Conservation (phyloP, 2,329 filamentous ascomycete species). For the Endoconidiophora polonica region DNA sequence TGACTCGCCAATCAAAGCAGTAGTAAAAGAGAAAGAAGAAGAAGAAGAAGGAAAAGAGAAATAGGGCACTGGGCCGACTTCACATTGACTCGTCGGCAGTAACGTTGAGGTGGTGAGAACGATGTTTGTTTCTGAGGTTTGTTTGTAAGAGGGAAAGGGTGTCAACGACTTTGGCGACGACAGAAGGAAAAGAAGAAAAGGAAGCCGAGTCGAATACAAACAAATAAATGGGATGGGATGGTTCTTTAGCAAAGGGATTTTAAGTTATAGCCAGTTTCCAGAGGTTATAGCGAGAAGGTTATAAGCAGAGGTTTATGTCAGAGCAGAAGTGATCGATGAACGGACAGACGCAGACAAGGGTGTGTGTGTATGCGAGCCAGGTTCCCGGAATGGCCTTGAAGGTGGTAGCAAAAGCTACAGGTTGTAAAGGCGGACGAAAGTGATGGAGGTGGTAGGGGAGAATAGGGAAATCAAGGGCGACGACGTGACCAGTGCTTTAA, state of each 20-base stretch:
- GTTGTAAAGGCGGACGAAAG: no score
- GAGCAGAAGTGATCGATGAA: neutral
- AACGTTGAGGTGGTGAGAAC: no score
- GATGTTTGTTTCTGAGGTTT: no score
- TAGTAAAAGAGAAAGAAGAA: neutral
- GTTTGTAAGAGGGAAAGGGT: no score
- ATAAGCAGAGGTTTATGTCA: neutral
- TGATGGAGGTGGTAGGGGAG: neutral
- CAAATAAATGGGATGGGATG: no score
- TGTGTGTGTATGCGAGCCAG: neutral
- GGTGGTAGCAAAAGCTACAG: no score
- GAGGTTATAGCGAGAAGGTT: neutral
- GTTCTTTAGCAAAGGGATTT: neutral
- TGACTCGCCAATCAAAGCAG: neutral
- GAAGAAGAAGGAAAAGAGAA: neutral
- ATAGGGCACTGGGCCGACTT: no score
- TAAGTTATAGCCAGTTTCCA: neutral
- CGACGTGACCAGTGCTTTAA: no score
- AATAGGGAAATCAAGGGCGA: neutral
- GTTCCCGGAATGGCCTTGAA: slow-evolving; percentile 2
- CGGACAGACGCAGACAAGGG: neutral
- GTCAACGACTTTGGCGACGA: neutral
- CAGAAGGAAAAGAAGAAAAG: neutral
- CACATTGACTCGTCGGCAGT: no score
- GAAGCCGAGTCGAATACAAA: no score